phyloP scores from a whole-genome alignment of 1,139 yeast genomes.

The Blastobotrys elegans region DNA sequence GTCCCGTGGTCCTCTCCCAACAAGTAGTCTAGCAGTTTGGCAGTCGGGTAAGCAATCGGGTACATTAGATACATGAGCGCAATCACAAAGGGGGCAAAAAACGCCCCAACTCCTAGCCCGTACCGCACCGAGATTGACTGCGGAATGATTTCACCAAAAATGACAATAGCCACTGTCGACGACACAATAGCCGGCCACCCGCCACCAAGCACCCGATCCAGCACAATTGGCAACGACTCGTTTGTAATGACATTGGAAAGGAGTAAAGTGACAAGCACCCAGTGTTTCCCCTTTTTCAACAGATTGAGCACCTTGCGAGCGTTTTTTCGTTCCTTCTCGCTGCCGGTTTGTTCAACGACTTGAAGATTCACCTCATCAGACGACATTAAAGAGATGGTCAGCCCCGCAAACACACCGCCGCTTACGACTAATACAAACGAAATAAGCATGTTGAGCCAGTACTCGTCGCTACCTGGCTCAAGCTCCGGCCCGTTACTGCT shows the following conservation, averaged over 20 bases:
- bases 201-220: conserved; percentile 90
- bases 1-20: conserved; percentile 97
- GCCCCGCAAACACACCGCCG: conserved; percentile 96
- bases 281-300: conserved; percentile 83
- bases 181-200: conserved; percentile 97
- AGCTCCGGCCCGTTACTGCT: conserved; percentile 1
- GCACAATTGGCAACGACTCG: conserved; percentile 89
- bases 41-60: conserved; percentile 90
- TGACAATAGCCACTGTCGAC: conserved; percentile 86
- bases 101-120: conserved; percentile 87
- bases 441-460: conserved; percentile 51
- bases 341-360: conserved; percentile 46
- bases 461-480: conserved; percentile 28
- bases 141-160: conserved; percentile 95
- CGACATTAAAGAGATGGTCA: conserved; percentile 94
- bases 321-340: conserved; percentile 52
- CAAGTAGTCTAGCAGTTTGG: conserved; percentile 69
- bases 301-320: conserved; percentile 72
- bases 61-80: conserved; percentile 83
- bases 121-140: conserved; percentile 90
- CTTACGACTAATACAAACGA: conserved; percentile 69
- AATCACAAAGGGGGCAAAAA: conserved; percentile 84
- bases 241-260: conserved; percentile 84
- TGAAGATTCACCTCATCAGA: conserved; percentile 84
- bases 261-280: conserved; percentile 92